Percentiles rank a stretch among this genome's conserved stretches.
phyloP scores from a whole-genome alignment of 106 monocot species.

The Triglochin maritima region DNA sequence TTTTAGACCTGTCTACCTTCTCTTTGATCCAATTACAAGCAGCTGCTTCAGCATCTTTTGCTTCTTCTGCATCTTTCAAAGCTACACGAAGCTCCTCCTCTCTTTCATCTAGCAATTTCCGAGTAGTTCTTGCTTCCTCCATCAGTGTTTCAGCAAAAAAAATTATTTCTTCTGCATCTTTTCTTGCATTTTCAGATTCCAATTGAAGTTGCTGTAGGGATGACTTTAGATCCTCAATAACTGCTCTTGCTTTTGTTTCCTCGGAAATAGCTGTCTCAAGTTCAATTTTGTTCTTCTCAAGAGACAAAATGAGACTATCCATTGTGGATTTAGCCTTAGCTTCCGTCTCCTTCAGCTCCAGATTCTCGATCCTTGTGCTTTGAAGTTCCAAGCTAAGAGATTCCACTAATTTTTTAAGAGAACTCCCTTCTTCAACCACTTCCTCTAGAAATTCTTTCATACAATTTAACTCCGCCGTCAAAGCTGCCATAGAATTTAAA shows the following conservation, averaged over 20 bases:
- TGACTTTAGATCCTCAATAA: conserved; percentile 35
- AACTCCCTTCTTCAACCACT: conserved; percentile 43
- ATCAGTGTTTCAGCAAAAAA: conserved; percentile 35
- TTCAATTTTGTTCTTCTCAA: conserved; percentile 57
- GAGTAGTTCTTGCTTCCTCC: conserved; percentile 37
- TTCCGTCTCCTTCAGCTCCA: conserved; percentile 46
- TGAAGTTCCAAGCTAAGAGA: conserved; percentile 52
- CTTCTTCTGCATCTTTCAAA: conserved; percentile 44
- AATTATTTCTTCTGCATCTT: conserved; percentile 53
- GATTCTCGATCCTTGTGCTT: conserved; percentile 39
- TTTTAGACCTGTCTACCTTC: conserved; percentile 21
- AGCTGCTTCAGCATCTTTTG: conserved; percentile 45
- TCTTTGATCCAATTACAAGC: conserved; percentile 56
- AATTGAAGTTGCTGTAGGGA: conserved; percentile 44
- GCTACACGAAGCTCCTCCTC: conserved; percentile 47
- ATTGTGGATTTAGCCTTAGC: conserved; percentile 44
- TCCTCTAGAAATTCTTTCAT: conserved; percentile 47
- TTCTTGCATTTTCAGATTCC: conserved; percentile 46
- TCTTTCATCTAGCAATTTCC: conserved; percentile 25
- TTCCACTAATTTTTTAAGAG: conserved; percentile 34
- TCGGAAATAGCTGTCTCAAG: conserved; percentile 36
- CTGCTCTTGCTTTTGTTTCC: conserved; percentile 36
- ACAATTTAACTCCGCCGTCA: conserved; percentile 42
- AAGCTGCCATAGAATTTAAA: conserved; percentile 34
- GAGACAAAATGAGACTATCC: conserved; percentile 37